Conservation (phyloP, 352 stramenopile species). For the Pythium insidiosum region DNA sequence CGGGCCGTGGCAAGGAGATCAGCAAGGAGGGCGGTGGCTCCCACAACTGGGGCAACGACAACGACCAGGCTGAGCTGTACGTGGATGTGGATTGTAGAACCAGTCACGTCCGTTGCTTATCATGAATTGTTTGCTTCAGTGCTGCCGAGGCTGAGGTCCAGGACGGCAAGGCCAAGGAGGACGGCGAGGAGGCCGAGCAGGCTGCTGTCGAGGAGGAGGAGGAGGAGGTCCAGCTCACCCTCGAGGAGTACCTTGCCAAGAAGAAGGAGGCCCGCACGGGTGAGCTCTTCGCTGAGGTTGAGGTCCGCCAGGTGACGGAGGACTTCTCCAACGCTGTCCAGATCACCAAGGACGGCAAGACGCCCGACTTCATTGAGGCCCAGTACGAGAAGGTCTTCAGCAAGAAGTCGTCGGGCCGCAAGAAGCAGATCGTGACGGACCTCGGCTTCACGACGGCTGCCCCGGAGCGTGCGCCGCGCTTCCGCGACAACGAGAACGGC, state of each 20-base stretch:
- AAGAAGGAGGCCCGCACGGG: slow-evolving; percentile 60
- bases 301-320: slow-evolving; percentile 83
- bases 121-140: slow-evolving; percentile 7
- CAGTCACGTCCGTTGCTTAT: background rate
- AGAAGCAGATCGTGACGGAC: slow-evolving; percentile 89
- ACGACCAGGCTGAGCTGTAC: slow-evolving; percentile 88
- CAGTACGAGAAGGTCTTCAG: slow-evolving; percentile 93
- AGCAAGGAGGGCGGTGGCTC: slow-evolving; percentile 92
- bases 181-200: slow-evolving; percentile 16
- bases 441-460: slow-evolving; percentile 75
- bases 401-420: slow-evolving; percentile 92
- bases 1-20: slow-evolving; percentile 92
- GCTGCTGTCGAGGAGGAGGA: slow-evolving; percentile 37
- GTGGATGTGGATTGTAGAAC: slow-evolving; percentile 13
- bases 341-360: slow-evolving; percentile 85
- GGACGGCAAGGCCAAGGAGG: slow-evolving; percentile 17
- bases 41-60: slow-evolving; percentile 95
- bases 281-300: slow-evolving; percentile 75
- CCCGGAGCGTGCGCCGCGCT: slow-evolving; percentile 58
- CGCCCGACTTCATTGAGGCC: slow-evolving; percentile 80
- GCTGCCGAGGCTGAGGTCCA: slow-evolving; percentile 26
- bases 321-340: slow-evolving; percentile 78
- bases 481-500: slow-evolving; percentile 43
- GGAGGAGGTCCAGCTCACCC: slow-evolving; percentile 79
- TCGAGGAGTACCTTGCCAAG: slow-evolving; percentile 81